Evolutionary conservation across 225 moss, liverwort and hornwort genomes (phyloP).

Genomic region (Antitrichia curtipendula): DNA sequence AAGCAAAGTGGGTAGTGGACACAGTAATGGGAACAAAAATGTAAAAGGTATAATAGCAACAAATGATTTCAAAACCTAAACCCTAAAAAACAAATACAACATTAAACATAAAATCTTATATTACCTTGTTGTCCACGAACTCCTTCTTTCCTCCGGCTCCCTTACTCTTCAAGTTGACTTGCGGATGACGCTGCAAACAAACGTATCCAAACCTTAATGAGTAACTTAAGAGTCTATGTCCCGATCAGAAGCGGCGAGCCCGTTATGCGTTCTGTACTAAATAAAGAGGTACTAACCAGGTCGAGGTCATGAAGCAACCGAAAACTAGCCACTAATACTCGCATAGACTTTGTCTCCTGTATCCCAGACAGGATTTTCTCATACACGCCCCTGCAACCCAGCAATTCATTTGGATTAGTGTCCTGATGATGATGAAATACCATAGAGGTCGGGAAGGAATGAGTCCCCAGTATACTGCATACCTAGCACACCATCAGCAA

Average conservation of each 20-base stretch:
- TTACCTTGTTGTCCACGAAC: conserved; percentile 37
- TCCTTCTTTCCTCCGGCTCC: conserved; percentile 11
- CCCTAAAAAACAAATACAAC: neutral
- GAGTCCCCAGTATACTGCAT: neutral
- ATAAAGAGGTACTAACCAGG: conserved; percentile 15
- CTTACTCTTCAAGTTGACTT: conserved; percentile 17
- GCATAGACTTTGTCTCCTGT: conserved; percentile 31
- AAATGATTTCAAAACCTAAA: neutral
- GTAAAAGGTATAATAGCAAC: neutral
- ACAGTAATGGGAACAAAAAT: neutral
- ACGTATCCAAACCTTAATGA: neutral
- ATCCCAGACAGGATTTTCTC: conserved; percentile 38
- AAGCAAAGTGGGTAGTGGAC: neutral
- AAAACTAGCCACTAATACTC: conserved; percentile 39
- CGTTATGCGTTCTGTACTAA: neutral
- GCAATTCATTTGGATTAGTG: neutral
- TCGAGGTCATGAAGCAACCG: conserved; percentile 50
- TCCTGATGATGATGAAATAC: neutral
- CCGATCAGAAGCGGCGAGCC: neutral
- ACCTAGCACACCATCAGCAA: neutral
- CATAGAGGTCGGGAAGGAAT: neutral
- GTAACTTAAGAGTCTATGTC: neutral
- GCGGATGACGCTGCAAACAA: conserved; percentile 46
- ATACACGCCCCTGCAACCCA: conserved; percentile 24
- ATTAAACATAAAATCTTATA: neutral